phyloP scores from a whole-genome alignment of 306 rosid genomes.

The Delonix regia region DNA sequence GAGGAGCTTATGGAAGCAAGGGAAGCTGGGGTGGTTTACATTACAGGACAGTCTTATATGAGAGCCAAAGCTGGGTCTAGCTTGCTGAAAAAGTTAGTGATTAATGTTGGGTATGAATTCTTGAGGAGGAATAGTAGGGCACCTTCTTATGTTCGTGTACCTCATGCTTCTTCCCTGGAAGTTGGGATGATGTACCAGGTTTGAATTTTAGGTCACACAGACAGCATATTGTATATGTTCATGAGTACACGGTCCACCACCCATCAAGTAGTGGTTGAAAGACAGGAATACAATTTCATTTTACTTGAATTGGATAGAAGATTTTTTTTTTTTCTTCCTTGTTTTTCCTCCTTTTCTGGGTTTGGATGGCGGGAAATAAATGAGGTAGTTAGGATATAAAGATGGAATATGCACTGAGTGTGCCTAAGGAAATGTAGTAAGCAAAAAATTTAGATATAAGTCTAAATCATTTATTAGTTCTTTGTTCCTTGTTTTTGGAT shows the following conservation, averaged over 20 bases:
- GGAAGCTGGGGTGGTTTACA: conserved; percentile 86
- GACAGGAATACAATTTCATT: conserved; percentile 32
- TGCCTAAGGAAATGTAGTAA: background rate
- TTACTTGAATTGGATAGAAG: background rate
- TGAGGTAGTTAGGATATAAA: background rate
- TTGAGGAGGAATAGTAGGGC: conserved; percentile 82
- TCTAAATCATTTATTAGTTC: no score
- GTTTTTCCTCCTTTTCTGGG: background rate
- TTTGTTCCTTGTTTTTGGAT: no score
- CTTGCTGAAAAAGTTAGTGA: conserved; percentile 58
- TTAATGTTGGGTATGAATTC: conserved; percentile 77
- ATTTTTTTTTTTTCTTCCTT: background rate
- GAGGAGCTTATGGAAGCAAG: conserved; percentile 79
- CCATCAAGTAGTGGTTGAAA: background rate
- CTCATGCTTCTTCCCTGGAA: conserved; percentile 81
- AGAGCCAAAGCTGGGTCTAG: conserved; percentile 84
- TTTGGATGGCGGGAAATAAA: background rate
- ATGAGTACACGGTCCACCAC: conserved; percentile 12
- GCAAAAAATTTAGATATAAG: background rate
- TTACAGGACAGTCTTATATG: conserved; percentile 78
- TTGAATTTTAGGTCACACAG: conserved; percentile 42
- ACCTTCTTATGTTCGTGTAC: conserved; percentile 58
- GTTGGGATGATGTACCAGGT: conserved; percentile 90
- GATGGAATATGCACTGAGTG: background rate
- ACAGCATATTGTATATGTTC: conserved; percentile 50